Evolutionary conservation across 2,329 filamentous ascomycete genomes (phyloP).

Genomic region (Alternaria arborescens): DNA sequence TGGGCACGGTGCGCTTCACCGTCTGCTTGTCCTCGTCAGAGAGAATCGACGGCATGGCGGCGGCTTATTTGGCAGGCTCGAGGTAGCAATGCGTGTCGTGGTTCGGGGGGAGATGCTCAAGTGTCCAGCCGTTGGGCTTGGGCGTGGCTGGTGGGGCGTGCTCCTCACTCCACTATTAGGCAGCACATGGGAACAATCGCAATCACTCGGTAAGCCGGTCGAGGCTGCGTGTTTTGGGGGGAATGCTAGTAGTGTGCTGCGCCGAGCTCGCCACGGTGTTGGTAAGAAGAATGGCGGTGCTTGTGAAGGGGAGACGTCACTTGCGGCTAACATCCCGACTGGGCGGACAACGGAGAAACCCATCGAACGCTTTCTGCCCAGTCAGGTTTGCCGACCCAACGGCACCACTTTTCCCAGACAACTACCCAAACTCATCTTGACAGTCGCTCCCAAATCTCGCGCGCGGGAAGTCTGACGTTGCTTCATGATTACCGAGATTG

Average conservation of each 20-base stretch:
- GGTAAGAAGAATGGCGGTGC: constrained; percentile 27
- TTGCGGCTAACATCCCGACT: constrained; percentile 35
- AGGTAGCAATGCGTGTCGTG: constrained; percentile 22
- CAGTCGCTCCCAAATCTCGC: background rate
- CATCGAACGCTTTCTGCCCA: constrained; percentile 4
- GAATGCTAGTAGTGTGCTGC: constrained; percentile 15
- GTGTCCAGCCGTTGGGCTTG: constrained; percentile 22
- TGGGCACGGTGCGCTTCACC: constrained; percentile 93
- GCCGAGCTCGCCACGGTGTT: constrained; percentile 30
- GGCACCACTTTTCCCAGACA: background rate
- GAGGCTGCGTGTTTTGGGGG: constrained; percentile 14
- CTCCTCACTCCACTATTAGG: constrained; percentile 31
- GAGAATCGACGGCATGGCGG: constrained; percentile 70
- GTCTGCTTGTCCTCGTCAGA: constrained; percentile 95
- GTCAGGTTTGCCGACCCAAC: no score
- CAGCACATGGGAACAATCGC: constrained; percentile 40
- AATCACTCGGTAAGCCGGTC: constrained; percentile 16
- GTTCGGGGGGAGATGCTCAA: constrained; percentile 9
- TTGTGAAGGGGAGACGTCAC: constrained; percentile 28
- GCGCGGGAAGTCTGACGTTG: background rate
- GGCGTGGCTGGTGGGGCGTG: constrained; percentile 36
- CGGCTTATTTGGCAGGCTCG: constrained; percentile 20
- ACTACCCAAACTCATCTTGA: background rate
- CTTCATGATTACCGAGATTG: background rate
- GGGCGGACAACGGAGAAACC: constrained; percentile 23